These are phyloP conservation scores for Aspergillus felis DNA, from an alignment of 2,329 filamentous ascomycete genomes.

Conservation along the genomic window DNA sequence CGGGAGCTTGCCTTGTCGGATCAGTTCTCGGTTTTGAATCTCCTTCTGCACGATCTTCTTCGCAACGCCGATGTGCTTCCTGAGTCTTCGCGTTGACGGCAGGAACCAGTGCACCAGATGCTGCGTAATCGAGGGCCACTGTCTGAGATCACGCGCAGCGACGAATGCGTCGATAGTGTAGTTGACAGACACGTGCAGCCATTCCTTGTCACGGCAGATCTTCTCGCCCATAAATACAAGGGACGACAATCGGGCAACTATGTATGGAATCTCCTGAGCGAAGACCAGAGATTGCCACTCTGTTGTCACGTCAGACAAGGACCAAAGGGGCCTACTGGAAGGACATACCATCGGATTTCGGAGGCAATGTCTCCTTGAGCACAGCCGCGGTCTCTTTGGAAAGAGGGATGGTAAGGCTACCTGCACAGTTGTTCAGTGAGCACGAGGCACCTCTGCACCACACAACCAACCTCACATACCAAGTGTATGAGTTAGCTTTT, in stretches of 20 bases:
- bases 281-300: constrained; percentile 56
- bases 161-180: constrained; percentile 19
- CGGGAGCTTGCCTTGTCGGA: constrained; percentile 16
- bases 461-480: constrained; percentile 13
- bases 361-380: constrained; percentile 19
- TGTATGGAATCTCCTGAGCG: constrained; percentile 50
- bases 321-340: background rate
- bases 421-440: constrained; percentile 9
- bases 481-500: constrained; percentile 29
- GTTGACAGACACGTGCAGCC: constrained; percentile 43
- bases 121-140: constrained; percentile 39
- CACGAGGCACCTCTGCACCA: background rate
- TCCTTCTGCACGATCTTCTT: constrained; percentile 31
- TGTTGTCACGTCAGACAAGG: constrained; percentile 11
- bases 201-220: constrained; percentile 51
- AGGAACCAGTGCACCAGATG: constrained; percentile 45
- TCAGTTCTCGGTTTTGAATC: constrained; percentile 19
- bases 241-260: constrained; percentile 53
- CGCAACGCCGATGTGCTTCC: constrained; percentile 36
- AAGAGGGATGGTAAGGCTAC: constrained; percentile 22
- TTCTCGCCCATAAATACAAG: constrained; percentile 51
- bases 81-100: constrained; percentile 38
- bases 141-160: constrained; percentile 38
- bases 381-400: constrained; percentile 23
- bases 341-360: constrained; percentile 22